These are phyloP conservation scores for Limtongia smithiae DNA, from an alignment of 805 yeast species.

Conservation along the genomic window DNA sequence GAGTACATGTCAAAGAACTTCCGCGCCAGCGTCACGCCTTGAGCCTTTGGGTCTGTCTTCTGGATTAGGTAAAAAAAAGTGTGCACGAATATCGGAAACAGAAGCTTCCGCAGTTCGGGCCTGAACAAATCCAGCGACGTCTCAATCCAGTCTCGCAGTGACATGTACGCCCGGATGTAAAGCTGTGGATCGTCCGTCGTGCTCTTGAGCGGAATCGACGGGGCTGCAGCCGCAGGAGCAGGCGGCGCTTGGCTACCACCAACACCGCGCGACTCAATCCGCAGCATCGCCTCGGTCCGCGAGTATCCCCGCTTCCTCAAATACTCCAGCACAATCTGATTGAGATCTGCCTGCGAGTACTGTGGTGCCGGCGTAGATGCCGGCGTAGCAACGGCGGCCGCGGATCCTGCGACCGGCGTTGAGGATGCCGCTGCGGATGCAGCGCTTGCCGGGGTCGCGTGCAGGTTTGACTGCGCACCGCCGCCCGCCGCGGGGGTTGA, in stretches of 20 bases:
- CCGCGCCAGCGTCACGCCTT: conserved; percentile 47
- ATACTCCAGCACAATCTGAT: conserved; percentile 87
- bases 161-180: conserved; percentile 74
- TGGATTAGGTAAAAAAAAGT: conserved; percentile 74
- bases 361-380: conserved; percentile 1
- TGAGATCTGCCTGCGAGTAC: conserved; percentile 76
- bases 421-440: not conserved
- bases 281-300: conserved; percentile 87
- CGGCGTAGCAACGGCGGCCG: not conserved
- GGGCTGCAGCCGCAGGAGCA: conserved; percentile 15
- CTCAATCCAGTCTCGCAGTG: conserved; percentile 85
- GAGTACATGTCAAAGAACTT: conserved; percentile 71
- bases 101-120: conserved; percentile 76
- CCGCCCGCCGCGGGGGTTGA: conserved; percentile 13
- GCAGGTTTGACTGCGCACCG: not conserved
- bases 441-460: not conserved
- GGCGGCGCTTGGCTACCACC: conserved; percentile 29
- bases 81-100: conserved; percentile 92
- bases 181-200: conserved; percentile 55
- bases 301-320: conserved; percentile 91
- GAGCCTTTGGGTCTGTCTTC: conserved; percentile 48
- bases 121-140: conserved; percentile 83
- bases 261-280: conserved; percentile 59
- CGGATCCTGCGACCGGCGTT: not conserved
- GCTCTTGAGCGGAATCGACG: conserved; percentile 34